A percentile compares a stretch with the other conserved stretches of the same genome.
phyloP scores from a whole-genome alignment of 2,329 filamentous ascomycete species.

The Ceratocystis papillata region DNA sequence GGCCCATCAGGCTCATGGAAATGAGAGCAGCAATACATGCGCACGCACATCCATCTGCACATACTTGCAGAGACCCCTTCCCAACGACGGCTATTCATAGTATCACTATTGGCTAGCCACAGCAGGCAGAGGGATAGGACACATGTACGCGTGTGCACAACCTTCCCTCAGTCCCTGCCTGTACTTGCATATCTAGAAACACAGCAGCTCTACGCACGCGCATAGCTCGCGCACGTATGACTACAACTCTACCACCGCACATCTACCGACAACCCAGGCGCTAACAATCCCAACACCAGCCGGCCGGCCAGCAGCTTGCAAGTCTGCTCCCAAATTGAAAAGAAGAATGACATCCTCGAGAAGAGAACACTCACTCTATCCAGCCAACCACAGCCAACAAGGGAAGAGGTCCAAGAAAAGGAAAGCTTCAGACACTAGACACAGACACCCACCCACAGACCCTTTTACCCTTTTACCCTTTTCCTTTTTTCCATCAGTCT shows the following conservation, averaged over 20 bases:
- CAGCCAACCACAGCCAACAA: neutral
- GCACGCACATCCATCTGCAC: neutral
- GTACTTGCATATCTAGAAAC: slow-evolving; percentile 2
- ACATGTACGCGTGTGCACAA: neutral
- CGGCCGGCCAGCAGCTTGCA: no score
- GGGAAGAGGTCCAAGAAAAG: neutral
- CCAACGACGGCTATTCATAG: slow-evolving; percentile 1
- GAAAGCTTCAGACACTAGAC: neutral
- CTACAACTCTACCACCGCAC: neutral
- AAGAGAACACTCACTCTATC: no score
- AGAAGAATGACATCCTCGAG: no score
- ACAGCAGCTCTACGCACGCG: neutral
- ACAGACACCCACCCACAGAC: slow-evolving; percentile 13
- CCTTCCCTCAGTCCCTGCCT: neutral
- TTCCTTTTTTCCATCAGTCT: neutral
- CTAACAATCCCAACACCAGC: neutral
- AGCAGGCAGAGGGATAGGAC: no score
- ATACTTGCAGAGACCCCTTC: neutral
- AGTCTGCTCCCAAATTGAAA: no score
- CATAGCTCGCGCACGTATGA: neutral
- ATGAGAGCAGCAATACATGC: neutral
- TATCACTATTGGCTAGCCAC: neutral
- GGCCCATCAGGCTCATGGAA: neutral
- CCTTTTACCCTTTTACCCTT: neutral
- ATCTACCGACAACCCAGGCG: neutral